These are phyloP conservation scores for Hypholoma fasciculare DNA, from an alignment of 768 basidiomycete species.

Conservation along the genomic window DNA sequence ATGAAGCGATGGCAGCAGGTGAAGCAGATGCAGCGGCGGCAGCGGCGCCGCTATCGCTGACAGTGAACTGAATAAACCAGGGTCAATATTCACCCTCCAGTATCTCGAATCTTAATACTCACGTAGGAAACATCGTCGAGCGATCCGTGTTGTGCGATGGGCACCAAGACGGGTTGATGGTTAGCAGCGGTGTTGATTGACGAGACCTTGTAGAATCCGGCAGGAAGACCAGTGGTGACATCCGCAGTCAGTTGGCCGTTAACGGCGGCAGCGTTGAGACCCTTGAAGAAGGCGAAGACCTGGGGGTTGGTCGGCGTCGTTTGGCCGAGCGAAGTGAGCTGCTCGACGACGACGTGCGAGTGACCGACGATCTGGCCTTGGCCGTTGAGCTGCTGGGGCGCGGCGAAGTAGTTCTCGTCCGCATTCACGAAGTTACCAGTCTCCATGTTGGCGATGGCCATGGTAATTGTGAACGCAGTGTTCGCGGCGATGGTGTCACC, in stretches of 20 bases:
- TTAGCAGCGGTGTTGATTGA: conserved; percentile 61
- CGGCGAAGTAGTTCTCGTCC: conserved; percentile 51
- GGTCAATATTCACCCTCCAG: background rate
- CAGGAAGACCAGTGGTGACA: conserved; percentile 56
- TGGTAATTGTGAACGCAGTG: conserved; percentile 48
- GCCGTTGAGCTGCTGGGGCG: conserved; percentile 54
- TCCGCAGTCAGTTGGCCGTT: conserved; percentile 52
- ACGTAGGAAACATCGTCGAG: conserved; percentile 62
- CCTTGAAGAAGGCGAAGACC: conserved; percentile 60
- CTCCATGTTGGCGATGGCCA: conserved; percentile 46
- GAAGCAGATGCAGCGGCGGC: conserved; percentile 13
- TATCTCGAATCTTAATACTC: conserved; percentile 18
- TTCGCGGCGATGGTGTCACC: conserved; percentile 45
- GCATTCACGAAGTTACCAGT: conserved; percentile 64
- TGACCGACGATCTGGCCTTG: conserved; percentile 56
- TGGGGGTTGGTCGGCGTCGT: conserved; percentile 50
- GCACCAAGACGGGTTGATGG: conserved; percentile 59
- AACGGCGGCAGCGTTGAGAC: conserved; percentile 43
- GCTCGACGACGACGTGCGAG: conserved; percentile 61
- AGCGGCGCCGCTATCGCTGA: conserved; percentile 13
- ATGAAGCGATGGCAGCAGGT: background rate
- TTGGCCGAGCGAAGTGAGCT: conserved; percentile 40
- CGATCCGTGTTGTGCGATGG: conserved; percentile 60
- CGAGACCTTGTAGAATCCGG: conserved; percentile 58
- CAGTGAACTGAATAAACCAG: conserved; percentile 12